Evolutionary conservation across 495 filamentous ascomycete species (phyloP).

Genomic region (Penicillium bialowiezense): DNA sequence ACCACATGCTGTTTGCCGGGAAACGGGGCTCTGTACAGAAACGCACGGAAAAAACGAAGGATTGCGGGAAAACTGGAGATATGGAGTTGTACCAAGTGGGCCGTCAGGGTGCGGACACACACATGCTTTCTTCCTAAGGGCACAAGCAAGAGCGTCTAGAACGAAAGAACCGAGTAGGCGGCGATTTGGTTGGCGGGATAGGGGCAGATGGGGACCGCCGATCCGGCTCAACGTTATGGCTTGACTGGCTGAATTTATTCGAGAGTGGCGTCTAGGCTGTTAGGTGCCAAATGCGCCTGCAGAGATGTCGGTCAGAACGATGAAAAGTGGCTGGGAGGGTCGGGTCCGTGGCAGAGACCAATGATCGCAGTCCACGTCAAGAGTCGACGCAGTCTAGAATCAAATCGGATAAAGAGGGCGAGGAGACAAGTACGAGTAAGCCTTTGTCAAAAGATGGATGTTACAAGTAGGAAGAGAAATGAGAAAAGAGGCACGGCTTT

Average conservation of each 20-base stretch:
- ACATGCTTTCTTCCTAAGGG: conserved; percentile 23
- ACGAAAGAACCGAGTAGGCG: conserved; percentile 18
- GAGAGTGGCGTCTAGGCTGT: conserved; percentile 15
- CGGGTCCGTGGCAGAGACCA: conserved; percentile 33
- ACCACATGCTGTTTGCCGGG: conserved; percentile 39
- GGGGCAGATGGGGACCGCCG: conserved; percentile 20
- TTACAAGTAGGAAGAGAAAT: background rate
- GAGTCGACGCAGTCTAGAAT: conserved; percentile 27
- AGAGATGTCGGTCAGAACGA: conserved; percentile 30
- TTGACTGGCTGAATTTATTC: conserved; percentile 17
- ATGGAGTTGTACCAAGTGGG: conserved; percentile 12
- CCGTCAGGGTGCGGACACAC: conserved; percentile 18
- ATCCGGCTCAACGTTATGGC: conserved; percentile 32
- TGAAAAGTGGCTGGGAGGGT: conserved; percentile 25
- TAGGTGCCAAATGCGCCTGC: conserved; percentile 17
- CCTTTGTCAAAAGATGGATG: background rate
- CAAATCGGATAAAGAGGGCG: background rate
- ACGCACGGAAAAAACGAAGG: conserved; percentile 9
- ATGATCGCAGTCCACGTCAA: conserved; percentile 45
- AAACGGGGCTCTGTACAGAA: conserved; percentile 8
- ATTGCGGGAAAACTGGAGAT: conserved; percentile 12
- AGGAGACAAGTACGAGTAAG: background rate
- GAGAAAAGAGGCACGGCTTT: background rate
- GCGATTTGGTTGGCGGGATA: conserved; percentile 25
- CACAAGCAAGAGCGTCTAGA: conserved; percentile 37